Base-by-base conservation (phyloP, 495 filamentous ascomycete genomes). In the Aspergillus cristatus region DNA sequence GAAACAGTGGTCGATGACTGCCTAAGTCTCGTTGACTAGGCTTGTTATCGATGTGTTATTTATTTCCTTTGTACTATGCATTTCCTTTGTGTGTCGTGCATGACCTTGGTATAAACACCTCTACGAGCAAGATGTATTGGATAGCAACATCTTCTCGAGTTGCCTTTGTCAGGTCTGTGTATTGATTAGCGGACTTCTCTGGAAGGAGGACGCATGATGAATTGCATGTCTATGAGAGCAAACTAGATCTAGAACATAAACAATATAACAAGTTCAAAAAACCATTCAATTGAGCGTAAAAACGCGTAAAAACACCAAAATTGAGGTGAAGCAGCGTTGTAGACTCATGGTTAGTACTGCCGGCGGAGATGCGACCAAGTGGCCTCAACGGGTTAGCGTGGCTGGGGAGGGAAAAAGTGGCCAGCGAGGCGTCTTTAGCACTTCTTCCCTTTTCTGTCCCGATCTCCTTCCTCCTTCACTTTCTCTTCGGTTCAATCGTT, bases 1-100 rank as follows among this genome's bases (percentile, higher is more conserved):
- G 83, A 87, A 56, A 61, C 63, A 14, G 76, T 76, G 0, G 74
- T 87, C 10, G 82, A 87, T 39, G 79, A 79, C 28, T 84, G 79
- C 18, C 60, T 90, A 49, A 76, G 82, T 50, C 56, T 79, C 38
- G 72, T 86, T 47, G 64, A 60, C 1, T 65, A 47, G 57, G 10
- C 14, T 2, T 15, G 18, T 36, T 31, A 22, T 25, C 28, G 11
- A 6, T 26, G 11, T 26, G 24, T 26, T 11, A 3, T 14, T 30
- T 11, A 6, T 30, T 30, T 30, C 28, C 13, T 30, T 30, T 30
- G 28, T 30, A n/a, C n/a, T 14, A 30, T 12, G 5, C 28, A 30
- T 30, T 30, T 30, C 28, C n/a, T 30, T 30, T n/a, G 5, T 30
- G 5, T 30, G 20, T 24, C 20, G 4, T 14, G 13, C 11, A 30